phyloP scores from a whole-genome alignment of 2,329 filamentous ascomycete species.

The Curvularia verruculosa region DNA sequence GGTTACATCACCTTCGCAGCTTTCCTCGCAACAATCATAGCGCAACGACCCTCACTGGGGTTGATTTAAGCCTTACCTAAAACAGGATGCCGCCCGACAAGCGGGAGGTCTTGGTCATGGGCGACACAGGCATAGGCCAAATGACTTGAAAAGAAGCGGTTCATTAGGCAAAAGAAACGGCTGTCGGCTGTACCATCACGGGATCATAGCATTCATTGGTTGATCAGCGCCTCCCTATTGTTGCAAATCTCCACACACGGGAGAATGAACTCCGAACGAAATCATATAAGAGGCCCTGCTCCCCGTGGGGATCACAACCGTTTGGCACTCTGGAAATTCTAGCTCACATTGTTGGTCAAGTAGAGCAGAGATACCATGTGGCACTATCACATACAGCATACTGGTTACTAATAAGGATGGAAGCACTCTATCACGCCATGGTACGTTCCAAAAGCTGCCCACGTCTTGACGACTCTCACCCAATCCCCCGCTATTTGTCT shows the following conservation, averaged over 20 bases:
- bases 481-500: background rate
- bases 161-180: constrained; percentile 11
- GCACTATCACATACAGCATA: background rate
- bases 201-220: constrained; percentile 16
- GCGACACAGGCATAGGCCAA: constrained; percentile 5
- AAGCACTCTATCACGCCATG: constrained; percentile 1
- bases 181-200: constrained; percentile 10
- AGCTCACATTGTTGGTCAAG: constrained; percentile 1
- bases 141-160: constrained; percentile 4
- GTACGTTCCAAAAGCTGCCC: background rate
- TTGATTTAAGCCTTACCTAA: constrained; percentile 5
- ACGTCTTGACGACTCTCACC: background rate
- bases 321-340: constrained; percentile 9
- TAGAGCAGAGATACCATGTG: background rate
- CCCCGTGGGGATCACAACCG: constrained; percentile 15
- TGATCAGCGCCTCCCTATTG: constrained; percentile 9
- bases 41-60: constrained; percentile 1
- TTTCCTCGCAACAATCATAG: constrained; percentile 2
- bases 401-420: background rate
- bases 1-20: background rate
- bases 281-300: constrained; percentile 15
- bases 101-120: constrained; percentile 1
- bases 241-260: constrained; percentile 20
- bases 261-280: constrained; percentile 16
- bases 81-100: constrained; percentile 13